These are phyloP conservation scores for Neurospora crassa DNA, from an alignment of 2,329 filamentous ascomycete genomes.

Conservation along the genomic window DNA sequence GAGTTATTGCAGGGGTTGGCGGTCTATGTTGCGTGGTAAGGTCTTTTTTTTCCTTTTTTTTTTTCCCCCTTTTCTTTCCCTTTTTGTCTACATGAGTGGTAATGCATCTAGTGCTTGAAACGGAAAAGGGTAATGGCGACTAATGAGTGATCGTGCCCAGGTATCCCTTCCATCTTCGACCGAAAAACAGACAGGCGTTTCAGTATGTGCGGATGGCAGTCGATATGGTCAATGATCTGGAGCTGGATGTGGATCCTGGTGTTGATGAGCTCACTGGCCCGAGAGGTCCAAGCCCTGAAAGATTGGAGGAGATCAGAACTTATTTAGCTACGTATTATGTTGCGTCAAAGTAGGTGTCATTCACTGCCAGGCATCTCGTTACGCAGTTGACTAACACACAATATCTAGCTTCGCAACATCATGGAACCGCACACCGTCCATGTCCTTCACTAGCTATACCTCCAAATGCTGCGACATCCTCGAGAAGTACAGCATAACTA, in stretches of 20 bases:
- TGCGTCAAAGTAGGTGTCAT: conserved; percentile 28
- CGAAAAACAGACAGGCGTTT: conserved; percentile 37
- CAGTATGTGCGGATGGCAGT: conserved; percentile 44
- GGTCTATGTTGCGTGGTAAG: conserved; percentile 48
- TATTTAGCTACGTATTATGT: conserved; percentile 37
- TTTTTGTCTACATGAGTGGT: background rate
- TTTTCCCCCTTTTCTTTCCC: background rate
- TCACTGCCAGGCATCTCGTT: conserved; percentile 2
- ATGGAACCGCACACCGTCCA: conserved; percentile 27
- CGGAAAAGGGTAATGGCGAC: background rate
- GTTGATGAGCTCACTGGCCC: conserved; percentile 14
- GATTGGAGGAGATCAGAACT: conserved; percentile 34
- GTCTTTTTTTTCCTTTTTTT: no score
- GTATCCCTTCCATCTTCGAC: conserved; percentile 46
- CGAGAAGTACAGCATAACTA: conserved; percentile 25
- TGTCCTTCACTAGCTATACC: conserved; percentile 34
- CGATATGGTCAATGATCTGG: conserved; percentile 40
- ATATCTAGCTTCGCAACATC: conserved; percentile 27
- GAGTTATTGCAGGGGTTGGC: conserved; percentile 48
- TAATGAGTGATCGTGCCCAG: conserved; percentile 20
- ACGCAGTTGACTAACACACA: background rate
- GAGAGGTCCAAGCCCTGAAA: conserved; percentile 17
- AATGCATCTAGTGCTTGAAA: background rate
- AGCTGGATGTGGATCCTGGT: conserved; percentile 33
- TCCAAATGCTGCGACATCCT: conserved; percentile 35